Percentiles rank a stretch among this genome's conserved stretches.
phyloP scores from a whole-genome alignment of 2,329 filamentous ascomycete species.

The Hypomyces perniciosus region DNA sequence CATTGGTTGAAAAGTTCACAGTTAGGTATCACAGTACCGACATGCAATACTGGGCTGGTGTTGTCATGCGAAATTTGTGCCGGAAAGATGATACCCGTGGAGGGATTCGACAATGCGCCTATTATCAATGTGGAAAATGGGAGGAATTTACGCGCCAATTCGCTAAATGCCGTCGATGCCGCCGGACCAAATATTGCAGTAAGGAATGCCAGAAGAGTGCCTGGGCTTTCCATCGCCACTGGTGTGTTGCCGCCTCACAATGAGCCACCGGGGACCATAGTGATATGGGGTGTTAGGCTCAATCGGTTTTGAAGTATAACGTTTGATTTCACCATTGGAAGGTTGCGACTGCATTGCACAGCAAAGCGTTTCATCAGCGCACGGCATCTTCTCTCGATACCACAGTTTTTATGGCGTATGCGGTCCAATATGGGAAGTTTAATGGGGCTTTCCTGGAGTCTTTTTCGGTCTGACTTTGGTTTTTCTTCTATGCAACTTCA shows the following conservation, averaged over 20 bases:
- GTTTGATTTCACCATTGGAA: slow-evolving; percentile 25
- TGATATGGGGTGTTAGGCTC: not conserved
- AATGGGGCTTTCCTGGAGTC: slow-evolving; percentile 1
- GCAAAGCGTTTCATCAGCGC: slow-evolving; percentile 36
- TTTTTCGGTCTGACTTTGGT: slow-evolving; percentile 9
- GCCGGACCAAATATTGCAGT: slow-evolving; percentile 98
- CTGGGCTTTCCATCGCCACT: slow-evolving; percentile 97
- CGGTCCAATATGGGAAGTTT: slow-evolving; percentile 6
- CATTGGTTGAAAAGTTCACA: slow-evolving; percentile 96
- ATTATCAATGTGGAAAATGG: slow-evolving; percentile 98
- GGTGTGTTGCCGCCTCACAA: slow-evolving; percentile 75
- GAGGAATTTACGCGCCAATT: slow-evolving; percentile 95
- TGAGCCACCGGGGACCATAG: slow-evolving; percentile 22
- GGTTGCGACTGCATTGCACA: slow-evolving; percentile 35
- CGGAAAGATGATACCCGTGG: slow-evolving; percentile 93
- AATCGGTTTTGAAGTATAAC: slow-evolving; percentile 1
- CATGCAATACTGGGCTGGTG: slow-evolving; percentile 99
- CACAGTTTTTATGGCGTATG: slow-evolving; percentile 27
- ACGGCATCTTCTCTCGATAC: slow-evolving; percentile 41
- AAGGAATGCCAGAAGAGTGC: slow-evolving; percentile 99
- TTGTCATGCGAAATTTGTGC: slow-evolving; percentile 98
- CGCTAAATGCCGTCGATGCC: slow-evolving; percentile 92
- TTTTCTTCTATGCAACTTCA: not conserved
- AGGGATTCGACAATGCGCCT: slow-evolving; percentile 93
- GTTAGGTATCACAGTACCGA: slow-evolving; percentile 90